Base-by-base conservation (phyloP, 2,329 filamentous ascomycete species). In the Aspergillus pseudotamarii region DNA sequence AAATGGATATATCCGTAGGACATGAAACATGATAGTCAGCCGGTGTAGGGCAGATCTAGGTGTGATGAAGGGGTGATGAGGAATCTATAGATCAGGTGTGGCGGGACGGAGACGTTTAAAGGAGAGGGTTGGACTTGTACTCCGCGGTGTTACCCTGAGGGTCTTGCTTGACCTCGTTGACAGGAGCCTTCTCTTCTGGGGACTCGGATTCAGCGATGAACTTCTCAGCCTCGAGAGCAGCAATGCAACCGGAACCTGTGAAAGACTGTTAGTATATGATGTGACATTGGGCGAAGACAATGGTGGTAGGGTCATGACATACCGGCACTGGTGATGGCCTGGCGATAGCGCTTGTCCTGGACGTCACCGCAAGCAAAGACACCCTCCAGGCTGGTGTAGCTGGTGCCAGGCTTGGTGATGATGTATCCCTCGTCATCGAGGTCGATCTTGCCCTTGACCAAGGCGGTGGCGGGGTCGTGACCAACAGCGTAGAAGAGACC, bases 291-390 rank as follows among this genome's bases (percentile, higher is more conserved):
- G 38, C 26, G 21, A 26, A 28, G 23, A 6, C 19, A 21, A 58
- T 12, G 10, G n/a, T 5, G 21, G 16, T 21, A 21, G 23, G 19
- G 23, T 12, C 34, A 21, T 12, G 69, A 87, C 89, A 76, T 84
- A 93, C 93, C 94, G 72, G 95, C 95, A 82, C 94, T 97, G 68
- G 95, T 99, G 70, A 99, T 96, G 54, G 95, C 95, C 83, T 99
- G 95, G 77, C 95, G 88, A 80, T 99, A 99, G 76, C 90, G 89
- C 89, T 98, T 99, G 79, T 99, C 96, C 84, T 99, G 95, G 11
- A 99, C 96, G 77, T 99, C 95, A 68, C 95, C 95, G 11, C 94
- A 95, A 43, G 95, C 95, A 76, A 97, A 99, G 23, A 99, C 93
- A 78, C 95, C 95, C 76, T 93, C 88, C 6, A 97, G 80, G 79